A percentile compares a stretch with the other conserved stretches of the same genome.
Evolutionary conservation across 208 protist genomes (phyloP).

Genomic region (Trypanosoma rangeli): DNA sequence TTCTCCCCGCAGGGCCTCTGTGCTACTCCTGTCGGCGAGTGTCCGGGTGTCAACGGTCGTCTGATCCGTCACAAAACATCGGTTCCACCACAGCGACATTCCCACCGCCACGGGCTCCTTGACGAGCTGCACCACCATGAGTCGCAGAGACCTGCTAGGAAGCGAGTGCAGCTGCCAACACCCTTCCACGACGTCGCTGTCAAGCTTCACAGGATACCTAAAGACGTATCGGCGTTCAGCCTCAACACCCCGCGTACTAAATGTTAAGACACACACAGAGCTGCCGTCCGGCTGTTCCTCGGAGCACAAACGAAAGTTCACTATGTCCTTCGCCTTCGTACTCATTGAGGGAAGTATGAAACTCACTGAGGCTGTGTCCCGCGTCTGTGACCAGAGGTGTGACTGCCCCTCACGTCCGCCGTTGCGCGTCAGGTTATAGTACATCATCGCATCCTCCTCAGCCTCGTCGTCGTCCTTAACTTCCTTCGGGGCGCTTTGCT

Average conservation of each 20-base stretch:
- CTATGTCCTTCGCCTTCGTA: constrained; percentile 43
- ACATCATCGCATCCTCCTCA: constrained; percentile 68
- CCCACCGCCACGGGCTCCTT: constrained; percentile 63
- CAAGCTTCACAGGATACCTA: constrained; percentile 63
- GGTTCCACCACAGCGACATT: constrained; percentile 78
- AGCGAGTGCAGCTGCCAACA: constrained; percentile 80
- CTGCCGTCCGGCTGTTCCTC: constrained; percentile 24
- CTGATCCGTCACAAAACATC: constrained; percentile 59
- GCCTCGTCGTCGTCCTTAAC: constrained; percentile 3
- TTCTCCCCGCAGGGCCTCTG: constrained; percentile 20
- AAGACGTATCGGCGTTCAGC: constrained; percentile 29
- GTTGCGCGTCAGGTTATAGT: constrained; percentile 53
- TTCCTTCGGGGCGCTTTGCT: not conserved
- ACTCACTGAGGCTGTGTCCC: constrained; percentile 58
- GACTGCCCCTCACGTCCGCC: constrained; percentile 55
- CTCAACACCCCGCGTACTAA: constrained; percentile 9
- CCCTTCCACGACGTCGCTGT: constrained; percentile 59
- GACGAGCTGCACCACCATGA: constrained; percentile 68
- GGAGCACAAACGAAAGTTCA: constrained; percentile 34
- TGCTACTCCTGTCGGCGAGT: constrained; percentile 42
- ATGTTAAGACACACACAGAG: constrained; percentile 19
- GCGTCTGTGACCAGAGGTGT: constrained; percentile 74
- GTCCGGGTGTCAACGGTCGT: constrained; percentile 53
- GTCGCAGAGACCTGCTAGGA: constrained; percentile 32
- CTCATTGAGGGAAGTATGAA: constrained; percentile 61